Conservation (phyloP, 805 yeast species). For the Wickerhamiella slavikovae region DNA sequence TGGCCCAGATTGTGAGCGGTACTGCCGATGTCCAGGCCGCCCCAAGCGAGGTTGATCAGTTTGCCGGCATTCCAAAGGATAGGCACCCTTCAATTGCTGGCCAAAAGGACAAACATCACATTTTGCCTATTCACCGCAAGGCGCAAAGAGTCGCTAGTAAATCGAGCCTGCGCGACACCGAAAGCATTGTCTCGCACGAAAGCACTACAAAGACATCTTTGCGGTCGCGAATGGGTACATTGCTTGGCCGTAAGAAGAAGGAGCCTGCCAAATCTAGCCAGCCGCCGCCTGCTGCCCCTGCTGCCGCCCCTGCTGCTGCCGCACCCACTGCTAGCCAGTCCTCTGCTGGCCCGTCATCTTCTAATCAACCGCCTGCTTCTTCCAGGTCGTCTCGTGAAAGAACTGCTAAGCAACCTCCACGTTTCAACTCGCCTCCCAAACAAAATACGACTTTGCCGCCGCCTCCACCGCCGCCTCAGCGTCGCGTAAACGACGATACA, state of each 20-base stretch:
- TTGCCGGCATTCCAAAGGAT: not conserved
- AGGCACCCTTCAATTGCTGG: not conserved
- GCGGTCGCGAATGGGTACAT: conserved; percentile 19
- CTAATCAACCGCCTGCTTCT: too few relatives aligned
- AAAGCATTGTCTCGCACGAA: conserved; percentile 2
- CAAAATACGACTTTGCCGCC: too few relatives aligned
- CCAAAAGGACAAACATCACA: not conserved
- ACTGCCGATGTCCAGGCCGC: conserved; percentile 9
- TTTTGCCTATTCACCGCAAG: not conserved
- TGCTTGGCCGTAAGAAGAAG: conserved; percentile 16
- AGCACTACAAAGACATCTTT: conserved; percentile 7
- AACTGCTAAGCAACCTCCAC: too few relatives aligned
- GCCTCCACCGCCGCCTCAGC: too few relatives aligned
- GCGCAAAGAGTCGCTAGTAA: not conserved
- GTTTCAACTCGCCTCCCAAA: too few relatives aligned
- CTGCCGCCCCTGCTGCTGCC: not conserved
- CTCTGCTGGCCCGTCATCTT: too few relatives aligned
- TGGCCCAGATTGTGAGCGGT: conserved; percentile 17
- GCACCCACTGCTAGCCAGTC: too few relatives aligned
- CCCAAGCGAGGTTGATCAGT: too few relatives aligned
- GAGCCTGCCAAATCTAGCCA: too few relatives aligned
- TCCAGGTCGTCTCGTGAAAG: too few relatives aligned
- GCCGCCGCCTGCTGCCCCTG: not conserved
- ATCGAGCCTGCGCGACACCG: conserved; percentile 5
- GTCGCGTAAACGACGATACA: too few relatives aligned